Conservation (phyloP, 2,329 filamentous ascomycete genomes). For the Talaromyces sp. region DNA sequence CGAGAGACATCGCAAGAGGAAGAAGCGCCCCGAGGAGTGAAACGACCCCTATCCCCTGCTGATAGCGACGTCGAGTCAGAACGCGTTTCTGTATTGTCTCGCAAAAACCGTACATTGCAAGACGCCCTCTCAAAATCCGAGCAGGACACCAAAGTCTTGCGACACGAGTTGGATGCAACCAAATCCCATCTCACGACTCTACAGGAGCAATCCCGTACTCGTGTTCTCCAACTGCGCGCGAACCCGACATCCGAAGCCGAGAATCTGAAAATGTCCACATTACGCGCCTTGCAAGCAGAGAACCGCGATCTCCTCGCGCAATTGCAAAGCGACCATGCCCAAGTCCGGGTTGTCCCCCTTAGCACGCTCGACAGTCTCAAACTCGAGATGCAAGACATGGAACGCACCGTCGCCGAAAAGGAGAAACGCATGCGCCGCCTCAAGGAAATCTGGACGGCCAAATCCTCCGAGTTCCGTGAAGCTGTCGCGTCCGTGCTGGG, state of each 20-base stretch:
- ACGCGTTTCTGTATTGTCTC: conserved; percentile 74
- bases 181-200: conserved; percentile 67
- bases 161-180: conserved; percentile 69
- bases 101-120: conserved; percentile 83
- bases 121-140: conserved; percentile 68
- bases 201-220: conserved; percentile 67
- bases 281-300: conserved; percentile 73
- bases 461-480: conserved; percentile 91
- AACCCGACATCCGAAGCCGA: conserved; percentile 88
- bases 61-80: conserved; percentile 56
- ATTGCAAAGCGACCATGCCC: conserved; percentile 49
- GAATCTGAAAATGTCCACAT: conserved; percentile 75
- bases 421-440: conserved; percentile 82
- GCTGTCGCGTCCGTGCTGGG: conserved; percentile 87
- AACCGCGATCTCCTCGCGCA: conserved; percentile 78
- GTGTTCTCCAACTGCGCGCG: conserved; percentile 79
- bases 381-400: conserved; percentile 68
- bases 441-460: conserved; percentile 87
- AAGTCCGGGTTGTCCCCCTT: conserved; percentile 64
- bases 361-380: conserved; percentile 71
- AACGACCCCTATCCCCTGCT: conserved; percentile 60
- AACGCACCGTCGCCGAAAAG: conserved; percentile 61
- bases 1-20: conserved; percentile 48
- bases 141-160: conserved; percentile 64
- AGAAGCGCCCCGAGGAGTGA: conserved; percentile 49